A percentile compares a stretch with the other conserved stretches of the same genome.
Conservation (phyloP, 495 filamentous ascomycete species). For the Pseudevernia furfuracea region DNA sequence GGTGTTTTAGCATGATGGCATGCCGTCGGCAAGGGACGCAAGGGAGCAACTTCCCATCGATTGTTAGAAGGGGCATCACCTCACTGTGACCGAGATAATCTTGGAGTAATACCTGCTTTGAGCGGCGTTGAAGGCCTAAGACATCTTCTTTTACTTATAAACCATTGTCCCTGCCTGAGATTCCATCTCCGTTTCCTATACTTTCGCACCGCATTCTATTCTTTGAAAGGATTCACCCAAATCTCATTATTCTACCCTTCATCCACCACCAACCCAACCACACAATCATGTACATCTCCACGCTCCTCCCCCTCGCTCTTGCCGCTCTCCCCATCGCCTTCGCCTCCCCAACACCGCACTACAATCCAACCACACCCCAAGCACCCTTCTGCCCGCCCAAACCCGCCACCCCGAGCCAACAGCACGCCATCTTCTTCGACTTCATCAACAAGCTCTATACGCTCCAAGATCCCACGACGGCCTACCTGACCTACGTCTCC, state of each 20-base stretch:
- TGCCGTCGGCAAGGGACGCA: not conserved
- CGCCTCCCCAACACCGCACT: not conserved
- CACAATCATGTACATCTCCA: not conserved
- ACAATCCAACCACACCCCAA: not conserved
- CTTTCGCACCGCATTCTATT: not conserved
- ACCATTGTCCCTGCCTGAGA: not conserved
- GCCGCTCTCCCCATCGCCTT: not conserved
- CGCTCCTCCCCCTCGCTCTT: not conserved
- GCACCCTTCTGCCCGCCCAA: slow-evolving; percentile 7
- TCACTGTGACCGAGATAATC: not conserved
- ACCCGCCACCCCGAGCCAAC: not conserved
- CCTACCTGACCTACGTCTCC: slow-evolving; percentile 13
- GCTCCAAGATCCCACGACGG: not conserved
- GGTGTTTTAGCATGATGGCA: not conserved
- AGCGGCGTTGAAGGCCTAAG: not conserved
- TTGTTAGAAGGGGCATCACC: not conserved
- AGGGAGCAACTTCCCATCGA: not conserved
- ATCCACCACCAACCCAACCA: not conserved
- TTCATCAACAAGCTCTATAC: slow-evolving; percentile 9
- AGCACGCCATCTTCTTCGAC: slow-evolving; percentile 5
- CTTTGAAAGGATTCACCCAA: not conserved
- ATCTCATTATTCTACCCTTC: not conserved
- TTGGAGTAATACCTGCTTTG: not conserved
- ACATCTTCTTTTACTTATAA: not conserved
- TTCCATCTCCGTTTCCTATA: not conserved